Percentiles rank a stretch among this genome's conserved stretches.
These are phyloP conservation scores for Crataegus laevigata DNA, from an alignment of 306 rosid species.

Conservation along the genomic window DNA sequence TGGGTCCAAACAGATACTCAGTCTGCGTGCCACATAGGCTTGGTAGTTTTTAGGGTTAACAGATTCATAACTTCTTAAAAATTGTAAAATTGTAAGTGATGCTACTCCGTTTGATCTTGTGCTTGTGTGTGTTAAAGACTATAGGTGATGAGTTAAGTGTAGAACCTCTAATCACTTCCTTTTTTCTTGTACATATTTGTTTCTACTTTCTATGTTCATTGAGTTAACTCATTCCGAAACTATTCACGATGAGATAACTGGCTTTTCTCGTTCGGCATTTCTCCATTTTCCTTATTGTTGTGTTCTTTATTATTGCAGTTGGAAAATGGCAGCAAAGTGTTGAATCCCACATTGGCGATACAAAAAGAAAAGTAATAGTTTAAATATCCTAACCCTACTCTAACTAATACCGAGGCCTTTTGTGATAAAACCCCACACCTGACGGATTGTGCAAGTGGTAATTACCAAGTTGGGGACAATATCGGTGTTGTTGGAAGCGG, in stretches of 20 bases:
- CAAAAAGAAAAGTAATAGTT: no score
- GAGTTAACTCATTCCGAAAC: background rate
- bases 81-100: no score
- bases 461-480: no score
- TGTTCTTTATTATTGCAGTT: background rate
- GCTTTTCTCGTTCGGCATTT: background rate
- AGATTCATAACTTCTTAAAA: background rate
- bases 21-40: no score
- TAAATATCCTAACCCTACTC: no score
- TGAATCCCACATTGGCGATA: no score
- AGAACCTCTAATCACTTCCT: background rate
- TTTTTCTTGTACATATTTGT: background rate
- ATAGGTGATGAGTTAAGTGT: background rate
- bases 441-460: no score
- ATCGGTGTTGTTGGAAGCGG: no score
- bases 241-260: background rate
- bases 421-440: no score
- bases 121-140: background rate
- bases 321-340: conserved; percentile 47
- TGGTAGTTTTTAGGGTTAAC: no score
- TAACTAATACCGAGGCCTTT: no score
- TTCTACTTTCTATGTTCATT: background rate
- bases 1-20: no score
- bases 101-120: background rate
- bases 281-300: background rate